Base-by-base conservation (phyloP, 306 rosid species). In the Acacia confusa region DNA sequence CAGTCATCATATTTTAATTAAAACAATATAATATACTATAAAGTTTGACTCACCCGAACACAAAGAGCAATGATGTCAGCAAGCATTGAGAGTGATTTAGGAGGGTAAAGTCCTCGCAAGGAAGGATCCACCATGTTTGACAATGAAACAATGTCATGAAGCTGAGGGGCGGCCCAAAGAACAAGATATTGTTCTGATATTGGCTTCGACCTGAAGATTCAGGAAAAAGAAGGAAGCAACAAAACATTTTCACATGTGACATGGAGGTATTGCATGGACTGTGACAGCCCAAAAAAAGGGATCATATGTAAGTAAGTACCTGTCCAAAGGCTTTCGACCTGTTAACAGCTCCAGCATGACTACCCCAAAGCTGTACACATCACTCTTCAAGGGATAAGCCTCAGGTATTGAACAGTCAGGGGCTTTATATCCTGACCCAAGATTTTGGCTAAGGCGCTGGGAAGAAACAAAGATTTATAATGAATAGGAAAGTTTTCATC, bases 331-430 rank as follows among this genome's bases (percentile, higher is more conserved):
- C 94, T 61, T 91, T 81, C 94, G 88, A 74, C 98, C 98, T 9
- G 98, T 91, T 80, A 95, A 84, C 71, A 95, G 79, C 64, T 94
- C 98, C 83, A 94, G 79, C 97, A 94, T 91, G 58, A 94, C 98
- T 76, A 92, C 97, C 76, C 98, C 97, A 72, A 90, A 88, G 87
- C 97, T 91, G 84, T 90, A 92, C 19, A 91, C 92, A 67, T 95
- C 98, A 82, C 97, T 92, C 87, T 88, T 95, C 75, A 81, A 7
- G 25, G 94, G 87, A 79, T 85, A 92, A 34, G 90, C 93, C 4
- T 91, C 88, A 57, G 92, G 92, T 52, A 78, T 83, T 52, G 85
- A 81, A 88, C 98, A 92, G 84, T 95, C 97, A 9, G 98, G 98
- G 65, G 98, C 97, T 78, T 87, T 90, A 80, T 92, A 95, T 90